Evolutionary conservation across 2,329 filamentous ascomycete species (phyloP), one percentile per base, ranked within the genome.

Genomic region (Podosphaera fusca): DNA sequence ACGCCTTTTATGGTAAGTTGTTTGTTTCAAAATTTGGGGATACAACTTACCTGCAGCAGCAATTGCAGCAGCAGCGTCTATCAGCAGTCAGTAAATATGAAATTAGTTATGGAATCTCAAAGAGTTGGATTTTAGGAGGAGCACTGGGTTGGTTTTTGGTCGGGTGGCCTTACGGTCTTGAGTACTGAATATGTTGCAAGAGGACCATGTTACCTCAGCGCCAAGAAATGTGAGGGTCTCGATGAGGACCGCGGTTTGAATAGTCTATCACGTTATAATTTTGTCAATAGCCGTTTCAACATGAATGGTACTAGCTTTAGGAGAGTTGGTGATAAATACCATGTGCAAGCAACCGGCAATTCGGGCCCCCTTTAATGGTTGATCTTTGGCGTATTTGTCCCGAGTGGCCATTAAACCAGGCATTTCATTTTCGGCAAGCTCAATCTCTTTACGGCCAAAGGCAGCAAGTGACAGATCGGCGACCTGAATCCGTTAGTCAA

Each of bases 151-250:
- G 7, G 12, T n/a, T 45, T 45, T n/a, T 21, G 21, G 21, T 21
- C 21, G 21, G 3, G 14, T 6, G 10, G 88, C 76, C 95, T 90
- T 75, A 55, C 53, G 36, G 33, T 57, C 55, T 33, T 95, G 90
- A 67, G 90, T 96, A 72, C 85, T 92, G 84, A 95, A 98, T 75
- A 98, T 96, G 82, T 98, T 96, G 85, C 92, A 98, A 67, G 85
- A 92, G 61, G 90, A 85, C 92, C 92, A 96, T 70, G 92, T 98
- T 67, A 96, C 85, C 81, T 96, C 92, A 68, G 92, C 92, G 75
- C 92, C 92, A 68, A 98, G 87, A 65, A 84, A 77, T 68, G 79
- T 85, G 70, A 98, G 83, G 64, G 92, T 98, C 83, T 98, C 92
- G 74, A 98, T 98, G 69, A 98, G 84, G 70, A 98, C 92, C 67